These are phyloP conservation scores for Sphaerostilbella broomeana DNA, from an alignment of 2,329 filamentous ascomycete species.

Conservation along the genomic window DNA sequence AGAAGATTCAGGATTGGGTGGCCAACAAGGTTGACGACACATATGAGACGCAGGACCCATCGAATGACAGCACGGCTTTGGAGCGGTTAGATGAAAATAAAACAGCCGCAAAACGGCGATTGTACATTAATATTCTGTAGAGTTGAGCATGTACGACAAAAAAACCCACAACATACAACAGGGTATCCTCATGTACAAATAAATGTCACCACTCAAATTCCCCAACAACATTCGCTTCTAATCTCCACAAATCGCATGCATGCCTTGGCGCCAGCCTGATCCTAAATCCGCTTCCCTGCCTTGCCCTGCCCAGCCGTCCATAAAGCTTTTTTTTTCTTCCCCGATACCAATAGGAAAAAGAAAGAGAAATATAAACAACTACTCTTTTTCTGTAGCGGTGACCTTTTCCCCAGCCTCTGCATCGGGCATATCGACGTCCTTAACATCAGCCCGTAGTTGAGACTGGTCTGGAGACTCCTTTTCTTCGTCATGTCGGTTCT, in stretches of 20 bases:
- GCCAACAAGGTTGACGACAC: no score
- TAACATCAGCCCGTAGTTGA: conserved; percentile 12
- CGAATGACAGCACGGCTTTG: no score
- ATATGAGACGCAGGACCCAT: no score
- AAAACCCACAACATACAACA: background rate
- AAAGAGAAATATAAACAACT: conserved; percentile 1
- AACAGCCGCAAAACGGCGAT: background rate
- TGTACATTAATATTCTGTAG: background rate
- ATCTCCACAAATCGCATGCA: no score
- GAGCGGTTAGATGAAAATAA: no score
- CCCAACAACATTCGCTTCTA: no score
- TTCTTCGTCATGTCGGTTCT: conserved; percentile 32
- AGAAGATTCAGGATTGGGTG: no score
- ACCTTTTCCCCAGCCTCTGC: conserved; percentile 8
- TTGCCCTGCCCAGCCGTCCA: no score
- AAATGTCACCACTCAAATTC: no score
- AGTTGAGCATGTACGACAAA: background rate
- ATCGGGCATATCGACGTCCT: conserved; percentile 30
- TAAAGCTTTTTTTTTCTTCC: background rate
- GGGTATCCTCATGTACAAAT: conserved; percentile 3
- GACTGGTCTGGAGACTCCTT: conserved; percentile 11
- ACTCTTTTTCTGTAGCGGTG: conserved; percentile 13
- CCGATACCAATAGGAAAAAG: no score
- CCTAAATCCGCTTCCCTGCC: no score
- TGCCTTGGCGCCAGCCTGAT: no score